A percentile compares a stretch with the other conserved stretches of the same genome.
These are phyloP conservation scores for Panaeolus papilionaceus DNA, from an alignment of 768 basidiomycete species.

Conservation along the genomic window DNA sequence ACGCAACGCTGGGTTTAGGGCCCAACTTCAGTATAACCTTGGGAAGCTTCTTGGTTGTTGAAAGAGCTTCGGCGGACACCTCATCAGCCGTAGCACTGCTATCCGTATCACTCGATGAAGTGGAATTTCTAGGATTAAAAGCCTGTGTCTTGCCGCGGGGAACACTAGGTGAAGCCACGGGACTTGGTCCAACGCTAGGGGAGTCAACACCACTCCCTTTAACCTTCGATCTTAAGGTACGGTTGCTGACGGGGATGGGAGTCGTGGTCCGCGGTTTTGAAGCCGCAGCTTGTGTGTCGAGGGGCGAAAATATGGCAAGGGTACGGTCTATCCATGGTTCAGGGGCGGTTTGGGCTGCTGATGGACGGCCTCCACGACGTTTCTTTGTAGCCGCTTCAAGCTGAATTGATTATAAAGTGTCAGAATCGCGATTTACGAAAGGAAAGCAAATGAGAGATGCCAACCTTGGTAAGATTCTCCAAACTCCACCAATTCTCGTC, in stretches of 20 bases:
- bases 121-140: slow-evolving; percentile 17
- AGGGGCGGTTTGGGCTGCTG: slow-evolving; percentile 34
- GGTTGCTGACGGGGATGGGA: slow-evolving; percentile 43
- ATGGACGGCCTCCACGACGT: slow-evolving; percentile 55
- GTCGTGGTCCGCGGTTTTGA: slow-evolving; percentile 28
- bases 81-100: slow-evolving; percentile 21
- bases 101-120: slow-evolving; percentile 23
- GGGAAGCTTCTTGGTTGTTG: slow-evolving; percentile 51
- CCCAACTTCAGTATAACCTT: slow-evolving; percentile 64
- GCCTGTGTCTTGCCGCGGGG: background rate
- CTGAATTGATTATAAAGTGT: slow-evolving; percentile 37
- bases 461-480: slow-evolving; percentile 64
- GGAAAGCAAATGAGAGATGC: slow-evolving; percentile 21
- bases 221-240: slow-evolving; percentile 58
- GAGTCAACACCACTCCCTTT: slow-evolving; percentile 34
- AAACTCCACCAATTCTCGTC: slow-evolving; percentile 69
- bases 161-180: slow-evolving; percentile 26
- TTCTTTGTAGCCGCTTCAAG: slow-evolving; percentile 71
- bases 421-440: background rate
- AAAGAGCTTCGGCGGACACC: slow-evolving; percentile 24
- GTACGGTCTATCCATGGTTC: slow-evolving; percentile 69
- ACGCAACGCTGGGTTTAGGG: background rate
- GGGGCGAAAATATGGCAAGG: slow-evolving; percentile 49
- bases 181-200: slow-evolving; percentile 19
- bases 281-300: slow-evolving; percentile 40